Evolutionary conservation across 495 filamentous ascomycete genomes (phyloP).

Genomic region (Trichoderma erinaceum): DNA sequence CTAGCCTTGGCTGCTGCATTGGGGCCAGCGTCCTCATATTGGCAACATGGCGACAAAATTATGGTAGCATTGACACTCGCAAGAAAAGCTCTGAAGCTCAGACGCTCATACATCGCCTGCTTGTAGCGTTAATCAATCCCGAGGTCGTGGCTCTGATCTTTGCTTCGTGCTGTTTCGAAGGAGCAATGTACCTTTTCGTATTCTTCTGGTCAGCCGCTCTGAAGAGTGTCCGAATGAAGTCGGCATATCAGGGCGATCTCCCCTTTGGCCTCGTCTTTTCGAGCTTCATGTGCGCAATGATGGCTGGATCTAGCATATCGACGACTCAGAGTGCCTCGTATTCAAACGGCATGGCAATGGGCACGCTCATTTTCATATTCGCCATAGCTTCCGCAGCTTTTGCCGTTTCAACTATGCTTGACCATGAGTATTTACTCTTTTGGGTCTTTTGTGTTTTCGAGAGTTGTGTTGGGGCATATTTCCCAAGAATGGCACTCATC

Average conservation of each 20-base stretch:
- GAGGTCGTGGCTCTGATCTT: constrained; percentile 28
- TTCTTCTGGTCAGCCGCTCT: constrained; percentile 42
- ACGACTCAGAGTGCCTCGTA: constrained; percentile 19
- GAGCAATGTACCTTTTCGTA: constrained; percentile 42
- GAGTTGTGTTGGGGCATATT: constrained; percentile 39
- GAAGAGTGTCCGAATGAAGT: constrained; percentile 23
- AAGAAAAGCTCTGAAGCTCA: constrained; percentile 1
- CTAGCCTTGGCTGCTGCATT: constrained; percentile 27
- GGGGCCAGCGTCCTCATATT: constrained; percentile 25
- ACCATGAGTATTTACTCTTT: constrained; percentile 28
- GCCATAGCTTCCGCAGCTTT: constrained; percentile 21
- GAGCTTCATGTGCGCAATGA: constrained; percentile 41
- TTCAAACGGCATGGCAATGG: constrained; percentile 17
- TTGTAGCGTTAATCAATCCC: constrained; percentile 18
- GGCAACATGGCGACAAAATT: constrained; percentile 34
- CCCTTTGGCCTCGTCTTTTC: constrained; percentile 42
- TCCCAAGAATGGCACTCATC: constrained; percentile 34
- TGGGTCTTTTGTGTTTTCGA: constrained; percentile 37
- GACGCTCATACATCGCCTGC: not conserved
- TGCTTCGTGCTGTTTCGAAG: constrained; percentile 37
- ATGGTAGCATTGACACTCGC: constrained; percentile 21
- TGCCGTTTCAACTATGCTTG: constrained; percentile 25
- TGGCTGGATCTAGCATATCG: constrained; percentile 33
- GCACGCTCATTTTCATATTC: constrained; percentile 24
- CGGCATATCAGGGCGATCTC: constrained; percentile 20